These are phyloP conservation scores for Erythrophleum fordii DNA, from an alignment of 306 rosid genomes.

Conservation along the genomic window DNA sequence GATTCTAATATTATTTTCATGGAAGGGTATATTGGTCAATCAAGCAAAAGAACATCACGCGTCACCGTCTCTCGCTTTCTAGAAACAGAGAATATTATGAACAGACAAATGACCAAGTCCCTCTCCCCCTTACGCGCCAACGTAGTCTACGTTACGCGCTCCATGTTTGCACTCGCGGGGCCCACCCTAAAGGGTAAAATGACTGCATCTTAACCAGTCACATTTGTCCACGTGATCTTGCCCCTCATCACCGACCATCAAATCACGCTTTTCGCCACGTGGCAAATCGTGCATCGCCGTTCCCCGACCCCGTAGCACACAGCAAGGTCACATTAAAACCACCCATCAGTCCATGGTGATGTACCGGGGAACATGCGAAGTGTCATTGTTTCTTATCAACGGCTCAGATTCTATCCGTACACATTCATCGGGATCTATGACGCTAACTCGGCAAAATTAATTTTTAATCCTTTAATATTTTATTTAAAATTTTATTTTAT, in stretches of 20 bases:
- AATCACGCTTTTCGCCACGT: conserved; percentile 33
- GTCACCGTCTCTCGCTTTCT: conserved; percentile 25
- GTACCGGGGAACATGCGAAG: conserved; percentile 20
- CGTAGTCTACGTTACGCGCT: conserved; percentile 46
- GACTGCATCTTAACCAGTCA: conserved; percentile 17
- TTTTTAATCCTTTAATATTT: too few species aligned
- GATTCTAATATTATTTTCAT: not conserved
- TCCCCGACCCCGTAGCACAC: not conserved
- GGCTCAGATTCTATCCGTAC: conserved; percentile 36
- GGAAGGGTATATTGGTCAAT: conserved; percentile 39
- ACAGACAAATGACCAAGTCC: conserved; percentile 46
- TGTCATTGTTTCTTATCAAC: conserved; percentile 32
- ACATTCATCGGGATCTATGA: not conserved
- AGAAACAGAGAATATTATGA: conserved; percentile 29
- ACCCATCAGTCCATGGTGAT: conserved; percentile 3
- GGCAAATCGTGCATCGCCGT: conserved; percentile 18
- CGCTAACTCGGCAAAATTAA: too few species aligned
- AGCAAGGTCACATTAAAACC: conserved; percentile 16
- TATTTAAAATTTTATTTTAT: too few species aligned
- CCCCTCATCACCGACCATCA: conserved; percentile 7
- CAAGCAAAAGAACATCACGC: not conserved
- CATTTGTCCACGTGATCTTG: not conserved
- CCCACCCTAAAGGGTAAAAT: not conserved
- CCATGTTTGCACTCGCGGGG: conserved; percentile 23
- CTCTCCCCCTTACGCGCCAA: conserved; percentile 46